Percentiles rank a stretch among this genome's conserved stretches.
These are phyloP conservation scores for Hygrophila difformis DNA, from an alignment of 257 asterid genomes.

Conservation along the genomic window DNA sequence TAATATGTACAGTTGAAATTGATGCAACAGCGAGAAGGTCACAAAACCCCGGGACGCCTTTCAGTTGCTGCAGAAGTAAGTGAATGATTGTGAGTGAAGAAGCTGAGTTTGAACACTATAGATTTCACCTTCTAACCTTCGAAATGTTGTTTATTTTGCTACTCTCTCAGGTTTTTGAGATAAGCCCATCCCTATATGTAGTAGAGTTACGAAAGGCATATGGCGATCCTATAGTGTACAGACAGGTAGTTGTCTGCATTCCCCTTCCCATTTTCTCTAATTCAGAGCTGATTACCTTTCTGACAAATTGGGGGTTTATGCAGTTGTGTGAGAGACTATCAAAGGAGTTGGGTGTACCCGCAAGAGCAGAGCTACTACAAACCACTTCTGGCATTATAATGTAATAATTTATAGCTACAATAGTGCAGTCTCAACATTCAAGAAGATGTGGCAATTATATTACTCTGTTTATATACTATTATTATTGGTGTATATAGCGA, in stretches of 20 bases:
- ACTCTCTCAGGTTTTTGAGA: conserved; percentile 67
- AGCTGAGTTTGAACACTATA: neutral
- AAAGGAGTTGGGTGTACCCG: conserved; percentile 64
- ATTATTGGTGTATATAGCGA: too few relatives aligned
- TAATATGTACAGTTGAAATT: conserved; percentile 54
- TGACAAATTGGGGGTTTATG: conserved; percentile 11
- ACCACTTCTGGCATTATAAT: too few relatives aligned
- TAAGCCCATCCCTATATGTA: conserved; percentile 68
- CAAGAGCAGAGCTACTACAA: too few relatives aligned
- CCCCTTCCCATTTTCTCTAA: neutral
- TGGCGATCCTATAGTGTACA: conserved; percentile 66
- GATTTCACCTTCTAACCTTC: neutral
- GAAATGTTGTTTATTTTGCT: neutral
- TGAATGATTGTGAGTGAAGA: neutral
- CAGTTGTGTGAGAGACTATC: conserved; percentile 85
- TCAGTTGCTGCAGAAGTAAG: conserved; percentile 79
- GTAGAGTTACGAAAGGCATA: conserved; percentile 70
- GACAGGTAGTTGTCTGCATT: conserved; percentile 46
- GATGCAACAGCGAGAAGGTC: conserved; percentile 43
- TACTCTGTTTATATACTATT: too few relatives aligned
- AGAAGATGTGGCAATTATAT: too few relatives aligned
- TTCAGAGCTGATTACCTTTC: neutral
- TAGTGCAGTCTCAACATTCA: too few relatives aligned
- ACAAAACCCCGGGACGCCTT: conserved; percentile 42
- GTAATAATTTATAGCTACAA: too few relatives aligned